Conservation (phyloP, 2,329 filamentous ascomycete species). For the Fusarium verrucosum region DNA sequence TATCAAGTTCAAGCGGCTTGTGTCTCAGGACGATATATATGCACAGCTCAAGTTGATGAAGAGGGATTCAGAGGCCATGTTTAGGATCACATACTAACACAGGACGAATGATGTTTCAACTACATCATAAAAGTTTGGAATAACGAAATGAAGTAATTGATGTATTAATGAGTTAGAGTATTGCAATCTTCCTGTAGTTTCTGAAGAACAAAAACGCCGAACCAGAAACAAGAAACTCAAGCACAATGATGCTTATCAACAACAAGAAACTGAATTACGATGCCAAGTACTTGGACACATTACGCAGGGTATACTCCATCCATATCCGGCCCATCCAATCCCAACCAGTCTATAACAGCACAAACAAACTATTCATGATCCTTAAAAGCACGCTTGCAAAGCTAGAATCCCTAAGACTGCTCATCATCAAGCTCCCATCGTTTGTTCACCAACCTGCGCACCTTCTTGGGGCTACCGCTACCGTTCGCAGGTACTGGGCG, state of each 20-base stretch:
- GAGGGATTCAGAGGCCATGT: rapidly evolving
- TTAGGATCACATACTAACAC: too few species aligned
- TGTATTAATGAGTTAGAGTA: too few species aligned
- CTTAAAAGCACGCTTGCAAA: background rate
- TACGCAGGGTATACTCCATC: slow-evolving; percentile 6
- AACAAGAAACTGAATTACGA: background rate
- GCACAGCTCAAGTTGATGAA: background rate
- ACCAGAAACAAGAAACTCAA: background rate
- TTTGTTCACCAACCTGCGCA: slow-evolving; percentile 59
- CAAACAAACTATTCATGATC: background rate
- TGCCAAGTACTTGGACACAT: background rate
- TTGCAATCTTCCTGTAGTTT: too few species aligned
- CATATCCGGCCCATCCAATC: background rate
- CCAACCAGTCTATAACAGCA: slow-evolving; percentile 26
- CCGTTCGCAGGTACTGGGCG: slow-evolving; percentile 45
- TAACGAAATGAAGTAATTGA: too few species aligned
- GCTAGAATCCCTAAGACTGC: slow-evolving; percentile 35
- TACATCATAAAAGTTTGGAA: too few species aligned
- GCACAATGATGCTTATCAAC: background rate
- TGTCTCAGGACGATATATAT: rapidly evolving
- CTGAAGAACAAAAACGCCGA: too few species aligned
- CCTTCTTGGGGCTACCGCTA: slow-evolving; percentile 64
- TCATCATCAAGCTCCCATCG: slow-evolving; percentile 60
- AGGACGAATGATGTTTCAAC: too few species aligned
- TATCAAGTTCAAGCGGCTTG: background rate